Evolutionary conservation across 768 basidiomycete genomes (phyloP), one percentile per base, ranked within the genome.

Genomic region (Lactarius tabidus): DNA sequence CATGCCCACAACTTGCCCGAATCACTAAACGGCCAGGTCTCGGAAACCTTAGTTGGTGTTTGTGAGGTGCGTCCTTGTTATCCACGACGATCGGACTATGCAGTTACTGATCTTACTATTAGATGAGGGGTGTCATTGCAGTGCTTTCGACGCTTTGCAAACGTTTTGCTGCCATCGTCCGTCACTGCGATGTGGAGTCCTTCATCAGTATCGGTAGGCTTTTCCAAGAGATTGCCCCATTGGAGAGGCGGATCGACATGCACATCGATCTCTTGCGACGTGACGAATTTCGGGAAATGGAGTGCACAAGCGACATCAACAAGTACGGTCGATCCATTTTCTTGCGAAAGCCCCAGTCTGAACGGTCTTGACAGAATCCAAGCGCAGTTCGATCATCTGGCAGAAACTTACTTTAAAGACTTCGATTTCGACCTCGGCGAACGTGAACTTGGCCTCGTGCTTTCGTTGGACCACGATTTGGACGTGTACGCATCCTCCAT

Each of bases 401-500:
- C 90, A 1, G 92, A 93, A 71, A 87, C 90, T 1, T 91, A 95
- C 75, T 94, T 98, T 71, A 81, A 80, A 62, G 85, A 84, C 20
- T 89, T 87, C 68, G 89, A 92, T n/a, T 84, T 87, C 59, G 97
- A 98, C 74, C 76, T 96, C 29, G 93, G 88, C 14, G 96, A 98
- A 76, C 84, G 90, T 28, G 93, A 97, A 75, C 79, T 96, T 35
- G 92, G 91, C 1, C 88, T 91, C 71, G 85, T 89, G 1, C 77
- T 86, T 29, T 84, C 89, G 14, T 87, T 96, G 68, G 96, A 99
- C 72, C 84, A 86, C 68, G 97, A 99, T 75, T 80, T 98, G 9
- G 96, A 99, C 73, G 90, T 91, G 75, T 95, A 98, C 75, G 85
- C 92, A 23, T 95, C 94, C 10, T 92, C 95, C 2, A 85, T 98